Conservation (phyloP, 1,284 basidiomycete genomes). For the Trichosporon sp. region DNA sequence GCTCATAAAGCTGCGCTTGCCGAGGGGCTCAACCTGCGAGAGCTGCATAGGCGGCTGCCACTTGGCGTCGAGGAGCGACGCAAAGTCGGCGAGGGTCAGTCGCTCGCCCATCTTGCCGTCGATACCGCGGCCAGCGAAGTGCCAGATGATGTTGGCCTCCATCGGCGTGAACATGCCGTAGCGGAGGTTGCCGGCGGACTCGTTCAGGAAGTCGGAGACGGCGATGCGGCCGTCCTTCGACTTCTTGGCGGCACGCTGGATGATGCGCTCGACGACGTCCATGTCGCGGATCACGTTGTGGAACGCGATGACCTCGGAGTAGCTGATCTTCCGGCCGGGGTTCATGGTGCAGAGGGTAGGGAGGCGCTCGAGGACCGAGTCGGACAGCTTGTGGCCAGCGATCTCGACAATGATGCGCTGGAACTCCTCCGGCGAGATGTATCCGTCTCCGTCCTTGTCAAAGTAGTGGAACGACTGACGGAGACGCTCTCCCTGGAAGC, state of each 20-base stretch:
- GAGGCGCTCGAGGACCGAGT: slow-evolving; percentile 79
- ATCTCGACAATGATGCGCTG: slow-evolving; percentile 90
- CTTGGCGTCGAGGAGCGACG: slow-evolving; percentile 69
- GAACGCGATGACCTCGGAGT: slow-evolving; percentile 91
- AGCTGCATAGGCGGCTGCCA: slow-evolving; percentile 21
- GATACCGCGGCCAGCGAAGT: slow-evolving; percentile 72
- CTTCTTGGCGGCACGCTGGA: slow-evolving; percentile 64
- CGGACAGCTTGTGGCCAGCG: slow-evolving; percentile 89
- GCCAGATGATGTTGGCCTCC: slow-evolving; percentile 92
- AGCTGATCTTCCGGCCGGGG: slow-evolving; percentile 82
- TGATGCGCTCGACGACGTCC: slow-evolving; percentile 81
- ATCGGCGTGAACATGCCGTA: slow-evolving; percentile 91
- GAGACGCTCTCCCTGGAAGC: slow-evolving; percentile 87
- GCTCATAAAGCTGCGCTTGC: slow-evolving; percentile 24
- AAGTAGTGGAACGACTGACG: slow-evolving; percentile 88
- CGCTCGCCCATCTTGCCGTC: slow-evolving; percentile 55
- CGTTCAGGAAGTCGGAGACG: slow-evolving; percentile 52
- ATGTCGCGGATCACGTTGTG: slow-evolving; percentile 74
- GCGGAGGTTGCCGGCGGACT: slow-evolving; percentile 58
- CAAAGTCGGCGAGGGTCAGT: slow-evolving; percentile 79
- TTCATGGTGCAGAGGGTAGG: slow-evolving; percentile 82
- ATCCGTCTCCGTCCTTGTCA: slow-evolving; percentile 81
- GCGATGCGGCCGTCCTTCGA: slow-evolving; percentile 84
- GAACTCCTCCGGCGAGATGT: slow-evolving; percentile 86
- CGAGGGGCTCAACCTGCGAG: slow-evolving; percentile 15